phyloP scores from a whole-genome alignment of 768 basidiomycete genomes.

The Pleurotus ostreatus region DNA sequence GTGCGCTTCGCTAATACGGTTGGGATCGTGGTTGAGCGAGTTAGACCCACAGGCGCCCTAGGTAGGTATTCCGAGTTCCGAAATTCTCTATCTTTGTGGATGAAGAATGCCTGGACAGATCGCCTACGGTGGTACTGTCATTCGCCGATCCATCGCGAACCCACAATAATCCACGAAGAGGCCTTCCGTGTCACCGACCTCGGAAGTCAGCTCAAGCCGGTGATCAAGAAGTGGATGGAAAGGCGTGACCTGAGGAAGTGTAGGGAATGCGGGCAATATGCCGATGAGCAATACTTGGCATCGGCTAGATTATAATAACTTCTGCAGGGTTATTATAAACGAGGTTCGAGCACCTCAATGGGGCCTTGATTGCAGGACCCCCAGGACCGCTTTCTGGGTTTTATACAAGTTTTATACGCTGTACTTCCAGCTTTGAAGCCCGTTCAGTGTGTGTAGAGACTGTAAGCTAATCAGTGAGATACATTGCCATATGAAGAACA shows the following conservation, averaged over 20 bases:
- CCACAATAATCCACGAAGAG: constrained; percentile 81
- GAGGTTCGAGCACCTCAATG: no score
- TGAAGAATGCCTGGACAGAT: constrained; percentile 43
- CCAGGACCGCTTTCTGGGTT: no score
- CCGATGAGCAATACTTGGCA: constrained; percentile 17
- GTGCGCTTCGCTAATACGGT: constrained; percentile 88
- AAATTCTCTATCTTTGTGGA: constrained; percentile 1
- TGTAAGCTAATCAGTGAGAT: no score
- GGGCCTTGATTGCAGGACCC: no score
- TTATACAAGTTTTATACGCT: no score
- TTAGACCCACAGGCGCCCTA: constrained; percentile 66
- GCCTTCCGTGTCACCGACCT: constrained; percentile 86
- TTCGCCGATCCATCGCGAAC: constrained; percentile 58
- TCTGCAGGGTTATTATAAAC: no score
- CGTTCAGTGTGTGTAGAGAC: no score
- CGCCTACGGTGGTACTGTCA: constrained; percentile 92
- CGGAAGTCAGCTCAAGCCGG: constrained; percentile 89
- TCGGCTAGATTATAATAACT: constrained; percentile 14
- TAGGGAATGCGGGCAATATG: constrained; percentile 60
- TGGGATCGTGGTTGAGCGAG: constrained; percentile 87
- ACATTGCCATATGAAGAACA: no score
- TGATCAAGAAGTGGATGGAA: constrained; percentile 82
- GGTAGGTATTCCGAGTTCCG: constrained; percentile 47
- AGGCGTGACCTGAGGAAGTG: constrained; percentile 66
- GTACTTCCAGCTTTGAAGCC: no score